These are phyloP conservation scores for Purpureocillium lavendulum DNA, from an alignment of 2,329 filamentous ascomycete genomes.

Conservation along the genomic window DNA sequence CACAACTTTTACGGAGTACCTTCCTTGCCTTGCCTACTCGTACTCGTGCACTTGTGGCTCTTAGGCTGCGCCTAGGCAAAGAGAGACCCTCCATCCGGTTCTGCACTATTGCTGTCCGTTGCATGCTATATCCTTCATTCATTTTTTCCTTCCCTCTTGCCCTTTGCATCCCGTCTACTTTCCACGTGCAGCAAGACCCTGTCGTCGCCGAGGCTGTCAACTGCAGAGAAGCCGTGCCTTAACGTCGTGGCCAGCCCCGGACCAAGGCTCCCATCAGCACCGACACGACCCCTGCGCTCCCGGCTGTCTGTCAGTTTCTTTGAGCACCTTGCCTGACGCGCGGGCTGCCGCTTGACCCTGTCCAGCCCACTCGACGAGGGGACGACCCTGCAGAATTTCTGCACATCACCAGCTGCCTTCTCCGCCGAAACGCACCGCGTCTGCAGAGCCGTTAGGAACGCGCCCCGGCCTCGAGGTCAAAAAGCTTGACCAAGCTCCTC, in stretches of 20 bases:
- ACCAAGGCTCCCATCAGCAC: neutral
- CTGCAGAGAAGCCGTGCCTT: constrained; percentile 1
- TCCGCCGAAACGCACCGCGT: neutral
- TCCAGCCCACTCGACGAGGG: constrained; percentile 4
- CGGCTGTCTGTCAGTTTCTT: constrained; percentile 1
- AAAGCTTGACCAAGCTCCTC: no score
- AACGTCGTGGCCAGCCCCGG: constrained; percentile 1
- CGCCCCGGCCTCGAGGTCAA: neutral
- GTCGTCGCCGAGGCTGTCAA: neutral
- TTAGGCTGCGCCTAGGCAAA: no score
- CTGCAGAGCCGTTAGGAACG: neutral
- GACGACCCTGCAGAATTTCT: constrained; percentile 5
- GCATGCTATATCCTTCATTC: no score
- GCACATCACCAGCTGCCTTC: constrained; percentile 2
- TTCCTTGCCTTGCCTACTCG: no score
- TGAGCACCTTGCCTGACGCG: neutral
- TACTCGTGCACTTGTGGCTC: no score
- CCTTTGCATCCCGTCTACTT: neutral
- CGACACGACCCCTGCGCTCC: constrained; percentile 1
- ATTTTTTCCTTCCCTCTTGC: neutral
- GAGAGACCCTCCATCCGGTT: no score
- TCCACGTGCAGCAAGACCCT: neutral
- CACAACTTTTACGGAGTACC: no score
- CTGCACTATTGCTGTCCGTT: no score
- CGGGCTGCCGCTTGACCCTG: constrained; percentile 4